Evolutionary conservation across 768 basidiomycete species (phyloP).

Genomic region (Lactifluus pinguis): DNA sequence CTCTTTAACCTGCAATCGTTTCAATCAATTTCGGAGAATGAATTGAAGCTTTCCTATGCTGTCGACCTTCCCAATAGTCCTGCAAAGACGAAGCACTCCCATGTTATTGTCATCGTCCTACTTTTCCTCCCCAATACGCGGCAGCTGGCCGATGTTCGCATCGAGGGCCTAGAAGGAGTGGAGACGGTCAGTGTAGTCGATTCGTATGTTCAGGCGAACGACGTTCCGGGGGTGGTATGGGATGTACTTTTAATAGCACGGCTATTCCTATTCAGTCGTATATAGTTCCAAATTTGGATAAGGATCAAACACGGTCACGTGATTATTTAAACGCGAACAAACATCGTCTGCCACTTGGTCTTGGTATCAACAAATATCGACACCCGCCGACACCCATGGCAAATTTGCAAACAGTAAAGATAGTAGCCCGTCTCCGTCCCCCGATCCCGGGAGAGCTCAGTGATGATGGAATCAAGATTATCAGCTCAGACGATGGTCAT

Average conservation of each 20-base stretch:
- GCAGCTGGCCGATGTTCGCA: constrained; percentile 50
- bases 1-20: constrained; percentile 52
- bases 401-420: constrained; percentile 47
- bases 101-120: constrained; percentile 42
- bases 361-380: not conserved
- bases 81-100: constrained; percentile 24
- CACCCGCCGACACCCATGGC: constrained; percentile 1
- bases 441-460: constrained; percentile 51
- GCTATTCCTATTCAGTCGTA: constrained; percentile 11
- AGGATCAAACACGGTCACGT: constrained; percentile 8
- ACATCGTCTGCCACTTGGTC: not conserved
- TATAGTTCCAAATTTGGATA: not conserved
- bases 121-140: constrained; percentile 66
- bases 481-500: constrained; percentile 31
- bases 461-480: constrained; percentile 51
- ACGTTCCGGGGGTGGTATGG: constrained; percentile 56
- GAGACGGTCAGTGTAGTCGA: constrained; percentile 55
- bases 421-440: constrained; percentile 64
- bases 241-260: constrained; percentile 45
- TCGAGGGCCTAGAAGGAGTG: constrained; percentile 40
- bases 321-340: not conserved
- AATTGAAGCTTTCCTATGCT: constrained; percentile 61
- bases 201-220: constrained; percentile 51
- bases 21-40: constrained; percentile 61
- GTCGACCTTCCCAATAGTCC: constrained; percentile 26